Base-by-base conservation (phyloP, 805 yeast species). In the Komagataella populi region DNA sequence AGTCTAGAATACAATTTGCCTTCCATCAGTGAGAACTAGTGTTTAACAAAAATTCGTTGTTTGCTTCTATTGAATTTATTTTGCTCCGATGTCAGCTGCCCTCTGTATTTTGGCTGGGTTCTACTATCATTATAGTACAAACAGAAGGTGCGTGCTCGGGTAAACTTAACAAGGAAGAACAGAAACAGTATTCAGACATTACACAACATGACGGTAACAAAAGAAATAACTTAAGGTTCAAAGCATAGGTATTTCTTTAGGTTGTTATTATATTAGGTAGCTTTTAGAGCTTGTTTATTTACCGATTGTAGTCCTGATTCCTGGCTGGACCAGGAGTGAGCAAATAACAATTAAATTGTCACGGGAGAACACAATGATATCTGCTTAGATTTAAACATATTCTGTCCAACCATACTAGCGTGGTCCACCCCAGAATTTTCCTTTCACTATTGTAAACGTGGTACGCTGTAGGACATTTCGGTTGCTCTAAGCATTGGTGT, bases 141-240 rank as follows among this genome's bases (percentile, higher is more conserved):
- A 45, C 60, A 57, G 44, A 74, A 76, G 50, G 79, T 70, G 1
- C 56, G 55, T 51, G 61, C 59, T 17, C 84, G 91, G 90, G 67
- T 46, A 60, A 63, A 1, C 55, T 80, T 73, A 61, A 76, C 1
- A 58, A 53, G 2, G 80, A 77, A 43, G 80, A 83, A 60, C 71
- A 71, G 55, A 70, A 65, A 3, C 62, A 70, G 1, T 84, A 84
- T 61, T 57, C 70, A 20, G 52, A 50, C 14, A 67, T 59, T 14
- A 72, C 84, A 1, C 67, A 57, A 0, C 84, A 81, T 56, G 65
- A 61, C 39, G 88, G 88, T 5, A 77, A 76, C 56, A 73, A 72
- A 58, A 66, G 89, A 23, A 65, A 84, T 46, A 85, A 84, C 55
- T 63, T 60, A 53, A 53, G 63, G 53, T 64, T 60, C 59, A 30